A percentile compares a stretch with the other conserved stretches of the same genome.
phyloP scores from a whole-genome alignment of 352 stramenopile genomes.

The Pythium aquatile region DNA sequence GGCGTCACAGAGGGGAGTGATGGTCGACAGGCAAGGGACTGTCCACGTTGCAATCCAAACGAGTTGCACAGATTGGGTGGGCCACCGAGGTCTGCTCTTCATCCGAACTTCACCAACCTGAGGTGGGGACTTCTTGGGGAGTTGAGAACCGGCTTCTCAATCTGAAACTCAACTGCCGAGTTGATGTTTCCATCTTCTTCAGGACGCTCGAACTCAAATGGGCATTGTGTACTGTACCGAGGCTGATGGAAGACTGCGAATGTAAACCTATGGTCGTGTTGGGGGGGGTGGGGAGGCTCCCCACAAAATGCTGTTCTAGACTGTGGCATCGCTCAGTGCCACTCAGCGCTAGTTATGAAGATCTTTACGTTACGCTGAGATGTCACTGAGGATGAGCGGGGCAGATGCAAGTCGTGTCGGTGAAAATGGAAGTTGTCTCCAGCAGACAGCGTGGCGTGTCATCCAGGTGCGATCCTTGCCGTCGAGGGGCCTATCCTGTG shows the following conservation, averaged over 20 bases:
- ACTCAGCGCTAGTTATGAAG: not conserved
- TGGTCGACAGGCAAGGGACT: not conserved
- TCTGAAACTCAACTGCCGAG: no score
- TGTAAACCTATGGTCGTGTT: no score
- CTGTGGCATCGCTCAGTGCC: not conserved
- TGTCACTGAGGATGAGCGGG: not conserved
- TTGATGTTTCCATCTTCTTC: no score
- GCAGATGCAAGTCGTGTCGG: not conserved
- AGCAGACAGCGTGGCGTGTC: not conserved
- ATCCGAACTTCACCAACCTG: no score
- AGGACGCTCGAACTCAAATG: no score
- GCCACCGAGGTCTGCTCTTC: no score
- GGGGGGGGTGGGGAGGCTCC: not conserved
- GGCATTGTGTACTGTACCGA: no score
- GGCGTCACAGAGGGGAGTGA: conserved; percentile 2
- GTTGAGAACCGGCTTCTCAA: no score
- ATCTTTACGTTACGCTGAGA: not conserved
- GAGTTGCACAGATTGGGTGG: not conserved
- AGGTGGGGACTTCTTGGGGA: no score
- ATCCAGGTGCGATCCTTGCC: not conserved
- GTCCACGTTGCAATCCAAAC: not conserved
- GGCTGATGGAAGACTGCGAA: no score
- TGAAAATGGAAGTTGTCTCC: not conserved
- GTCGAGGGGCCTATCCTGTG: no score
- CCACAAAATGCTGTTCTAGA: not conserved